These are phyloP conservation scores for Fusarium torreyae DNA, from an alignment of 2,329 filamentous ascomycete species.

Conservation along the genomic window DNA sequence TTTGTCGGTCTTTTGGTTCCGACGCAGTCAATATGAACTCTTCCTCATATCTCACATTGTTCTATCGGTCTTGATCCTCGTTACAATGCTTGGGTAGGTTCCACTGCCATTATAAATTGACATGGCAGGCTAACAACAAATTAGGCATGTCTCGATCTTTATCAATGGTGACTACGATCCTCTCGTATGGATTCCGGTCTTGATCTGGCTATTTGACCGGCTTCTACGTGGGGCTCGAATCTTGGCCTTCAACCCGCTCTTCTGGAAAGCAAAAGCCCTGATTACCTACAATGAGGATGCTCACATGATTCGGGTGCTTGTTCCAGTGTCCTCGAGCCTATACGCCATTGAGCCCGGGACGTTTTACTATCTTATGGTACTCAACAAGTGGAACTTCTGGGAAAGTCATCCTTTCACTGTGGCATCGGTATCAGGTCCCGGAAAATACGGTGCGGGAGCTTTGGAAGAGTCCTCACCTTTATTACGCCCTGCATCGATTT, in stretches of 20 bases:
- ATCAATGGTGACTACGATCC: slow-evolving; percentile 60
- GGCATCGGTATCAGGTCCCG: slow-evolving; percentile 49
- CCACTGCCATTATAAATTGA: fast-evolving
- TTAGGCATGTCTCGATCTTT: slow-evolving; percentile 67
- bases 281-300: slow-evolving; percentile 32
- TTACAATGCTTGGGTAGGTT: slow-evolving; percentile 66
- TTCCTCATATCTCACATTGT: slow-evolving; percentile 67
- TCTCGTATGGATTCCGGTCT: slow-evolving; percentile 15
- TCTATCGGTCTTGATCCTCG: slow-evolving; percentile 64
- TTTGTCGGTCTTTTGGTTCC: slow-evolving; percentile 66
- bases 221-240: background rate
- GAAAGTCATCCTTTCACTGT: slow-evolving; percentile 67
- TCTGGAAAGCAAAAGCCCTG: slow-evolving; percentile 15
- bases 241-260: background rate
- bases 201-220: slow-evolving; percentile 10
- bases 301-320: slow-evolving; percentile 59
- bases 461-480: background rate
- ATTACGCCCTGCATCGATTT: background rate
- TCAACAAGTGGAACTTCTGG: slow-evolving; percentile 58
- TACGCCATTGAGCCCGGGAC: slow-evolving; percentile 58
- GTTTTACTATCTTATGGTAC: slow-evolving; percentile 62
- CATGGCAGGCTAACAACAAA: slow-evolving; percentile 8
- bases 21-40: slow-evolving; percentile 66
- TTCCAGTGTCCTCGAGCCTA: slow-evolving; percentile 54
- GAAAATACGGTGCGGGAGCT: background rate